Conservation (phyloP, 2,329 filamentous ascomycete species). For the Ceratocystis alfenasii region DNA sequence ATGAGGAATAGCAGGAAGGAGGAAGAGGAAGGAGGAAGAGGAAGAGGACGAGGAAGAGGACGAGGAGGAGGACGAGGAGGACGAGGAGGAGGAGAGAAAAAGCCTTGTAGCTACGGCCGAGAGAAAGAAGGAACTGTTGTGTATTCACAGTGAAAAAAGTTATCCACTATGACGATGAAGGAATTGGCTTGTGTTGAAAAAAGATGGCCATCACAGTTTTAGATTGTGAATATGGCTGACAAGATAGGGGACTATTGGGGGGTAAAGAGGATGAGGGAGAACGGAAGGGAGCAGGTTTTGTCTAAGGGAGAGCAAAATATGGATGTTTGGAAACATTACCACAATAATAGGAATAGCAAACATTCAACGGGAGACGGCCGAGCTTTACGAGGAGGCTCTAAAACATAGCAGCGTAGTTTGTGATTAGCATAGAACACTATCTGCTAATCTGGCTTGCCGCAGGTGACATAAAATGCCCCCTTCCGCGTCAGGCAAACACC, state of each 20-base stretch:
- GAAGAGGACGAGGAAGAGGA: no score
- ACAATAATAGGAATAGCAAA: background rate
- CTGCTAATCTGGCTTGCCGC: background rate
- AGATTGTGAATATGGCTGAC: background rate
- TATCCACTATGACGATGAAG: background rate
- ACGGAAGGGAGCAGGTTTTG: no score
- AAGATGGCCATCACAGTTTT: background rate
- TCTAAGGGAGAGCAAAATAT: no score
- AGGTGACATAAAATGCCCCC: background rate
- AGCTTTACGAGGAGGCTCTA: background rate
- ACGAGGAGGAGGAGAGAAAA: background rate
- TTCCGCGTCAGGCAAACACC: background rate
- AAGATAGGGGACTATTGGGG: background rate
- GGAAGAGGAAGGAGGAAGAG: background rate
- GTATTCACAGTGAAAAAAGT: background rate
- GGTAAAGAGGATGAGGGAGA: no score
- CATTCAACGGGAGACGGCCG: background rate
- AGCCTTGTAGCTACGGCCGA: background rate
- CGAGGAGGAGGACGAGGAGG: fast-evolving
- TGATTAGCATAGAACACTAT: background rate
- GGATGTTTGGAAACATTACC: no score
- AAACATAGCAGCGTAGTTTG: background rate
- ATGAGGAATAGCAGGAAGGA: background rate
- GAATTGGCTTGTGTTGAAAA: background rate
- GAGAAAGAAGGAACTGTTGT: background rate